Evolutionary conservation across 805 yeast species (phyloP).

Genomic region (Spathaspora arborariae): DNA sequence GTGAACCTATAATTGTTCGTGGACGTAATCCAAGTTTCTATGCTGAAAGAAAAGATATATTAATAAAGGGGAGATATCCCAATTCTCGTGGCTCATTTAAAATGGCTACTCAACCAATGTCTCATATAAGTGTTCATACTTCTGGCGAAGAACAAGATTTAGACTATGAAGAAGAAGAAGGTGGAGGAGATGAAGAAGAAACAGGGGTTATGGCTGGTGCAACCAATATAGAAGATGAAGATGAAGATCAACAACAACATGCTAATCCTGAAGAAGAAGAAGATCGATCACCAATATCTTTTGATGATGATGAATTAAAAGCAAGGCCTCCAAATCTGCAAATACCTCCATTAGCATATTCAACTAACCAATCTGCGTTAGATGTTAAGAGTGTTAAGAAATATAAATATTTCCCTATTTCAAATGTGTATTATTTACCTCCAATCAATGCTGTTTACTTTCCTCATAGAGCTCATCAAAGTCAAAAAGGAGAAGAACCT

Average conservation of each 20-base stretch:
- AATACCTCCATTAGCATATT: conserved; percentile 12
- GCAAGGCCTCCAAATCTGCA: conserved; percentile 5
- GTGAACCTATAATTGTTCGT: conserved; percentile 51
- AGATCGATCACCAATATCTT: conserved; percentile 10
- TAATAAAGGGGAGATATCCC: conserved; percentile 29
- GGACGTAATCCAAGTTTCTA: conserved; percentile 64
- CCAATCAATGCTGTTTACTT: conserved; percentile 54
- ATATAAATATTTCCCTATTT: conserved; percentile 50
- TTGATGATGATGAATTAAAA: conserved; percentile 11
- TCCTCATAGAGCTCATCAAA: conserved; percentile 51
- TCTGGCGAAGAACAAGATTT: conserved; percentile 4
- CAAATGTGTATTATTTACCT: conserved; percentile 48
- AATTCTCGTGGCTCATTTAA: conserved; percentile 16
- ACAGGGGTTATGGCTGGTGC: neutral
- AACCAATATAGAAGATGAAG: conserved; percentile 2
- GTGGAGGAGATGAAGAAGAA: conserved; percentile 4
- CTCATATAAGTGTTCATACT: neutral
- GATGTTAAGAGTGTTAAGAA: conserved; percentile 12
- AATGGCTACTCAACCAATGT: conserved; percentile 5
- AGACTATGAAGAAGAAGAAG: conserved; percentile 5
- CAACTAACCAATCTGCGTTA: conserved; percentile 7
- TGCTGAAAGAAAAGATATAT: conserved; percentile 47
- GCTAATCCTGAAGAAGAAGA: conserved; percentile 5
- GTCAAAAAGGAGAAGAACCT: conserved; percentile 8
- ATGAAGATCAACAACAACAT: conserved; percentile 2